Evolutionary conservation across 805 yeast genomes (phyloP), one percentile per base, ranked within the genome.

Genomic region (Hanseniaspora clermontiae): DNA sequence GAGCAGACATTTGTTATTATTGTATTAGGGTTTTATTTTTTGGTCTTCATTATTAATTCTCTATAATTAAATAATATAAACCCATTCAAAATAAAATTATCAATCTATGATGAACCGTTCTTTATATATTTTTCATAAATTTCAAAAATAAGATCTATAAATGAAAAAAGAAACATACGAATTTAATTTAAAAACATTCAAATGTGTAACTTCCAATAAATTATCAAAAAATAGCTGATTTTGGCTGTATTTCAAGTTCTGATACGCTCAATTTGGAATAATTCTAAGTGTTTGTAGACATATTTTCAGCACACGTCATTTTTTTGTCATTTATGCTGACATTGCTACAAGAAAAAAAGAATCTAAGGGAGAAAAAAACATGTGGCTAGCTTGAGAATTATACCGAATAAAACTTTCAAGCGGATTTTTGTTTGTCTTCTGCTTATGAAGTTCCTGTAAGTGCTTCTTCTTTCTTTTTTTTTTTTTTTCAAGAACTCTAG

Each of bases 1-100:
- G 51, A 55, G 55, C 56, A 49, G 58, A 43, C 57, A 51, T 59
- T 45, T 19, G 53, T 49, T 19, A 50, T 40, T 50, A 43, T 31
- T 56, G 10, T 40, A 14, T 20, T n/a, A 43, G 20, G 50, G 11
- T 40, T 7, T 20, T n/a, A 11, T 34, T 17, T 34, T 9, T 43
- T 20, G 29, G 29, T 43, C 15, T 43, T 19, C 24, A 4, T 31
- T 17, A 10, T 45, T n/a, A n/a, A 17, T 45, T 45, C 27, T 43
- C 11, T 43, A 5, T 10, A 32, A 10, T 10, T 32, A 10, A 32
- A 32, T 32, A 32, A 3, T 5, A 32, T 32, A 19, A 10, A 9
- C 19, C 8, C 7, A 40, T 19, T 4, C 19, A 3, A 40, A 14
- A 10, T 19, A 40, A 2, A 7, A 17, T 2, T 39, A 9, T n/a